Evolutionary conservation across 2,329 filamentous ascomycete genomes (phyloP).

Genomic region (Scortechinia acanthostroma): DNA sequence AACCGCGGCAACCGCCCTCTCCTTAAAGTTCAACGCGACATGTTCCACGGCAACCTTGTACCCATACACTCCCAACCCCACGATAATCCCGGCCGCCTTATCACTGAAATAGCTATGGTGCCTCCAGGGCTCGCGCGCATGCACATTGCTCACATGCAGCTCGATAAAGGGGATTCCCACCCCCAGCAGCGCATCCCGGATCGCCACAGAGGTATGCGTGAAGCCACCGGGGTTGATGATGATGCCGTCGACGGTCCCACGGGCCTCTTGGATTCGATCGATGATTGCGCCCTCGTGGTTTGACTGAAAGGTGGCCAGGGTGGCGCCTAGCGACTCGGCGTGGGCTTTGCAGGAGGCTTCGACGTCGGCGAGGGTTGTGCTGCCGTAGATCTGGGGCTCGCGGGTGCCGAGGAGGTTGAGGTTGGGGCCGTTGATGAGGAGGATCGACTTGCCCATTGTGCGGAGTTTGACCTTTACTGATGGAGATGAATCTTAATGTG

Average conservation of each 20-base stretch:
- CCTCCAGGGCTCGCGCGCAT: conserved; percentile 62
- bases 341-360: conserved; percentile 37
- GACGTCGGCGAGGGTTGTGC: conserved; percentile 59
- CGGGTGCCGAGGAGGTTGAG: conserved; percentile 73
- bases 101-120: conserved; percentile 69
- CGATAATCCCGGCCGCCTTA: conserved; percentile 69
- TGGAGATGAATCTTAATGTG: conserved; percentile 9
- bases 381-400: conserved; percentile 69
- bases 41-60: conserved; percentile 54
- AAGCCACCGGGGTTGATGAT: conserved; percentile 72
- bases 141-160: conserved; percentile 71
- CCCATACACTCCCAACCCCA: conserved; percentile 57
- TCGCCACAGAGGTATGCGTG: conserved; percentile 70
- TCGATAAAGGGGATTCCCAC: conserved; percentile 71
- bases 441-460: conserved; percentile 37
- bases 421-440: conserved; percentile 77
- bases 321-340: conserved; percentile 33
- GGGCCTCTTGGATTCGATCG: conserved; percentile 66
- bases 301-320: conserved; percentile 60
- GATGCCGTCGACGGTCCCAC: conserved; percentile 50
- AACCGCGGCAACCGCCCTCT: conserved; percentile 11
- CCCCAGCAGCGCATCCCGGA: conserved; percentile 67
- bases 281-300: conserved; percentile 73
- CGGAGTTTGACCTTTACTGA: conserved; percentile 1
- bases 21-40: conserved; percentile 19